Evolutionary conservation across 2,329 filamentous ascomycete genomes (phyloP), one percentile per base, ranked within the genome.

Genomic region (Metarhizium album): DNA sequence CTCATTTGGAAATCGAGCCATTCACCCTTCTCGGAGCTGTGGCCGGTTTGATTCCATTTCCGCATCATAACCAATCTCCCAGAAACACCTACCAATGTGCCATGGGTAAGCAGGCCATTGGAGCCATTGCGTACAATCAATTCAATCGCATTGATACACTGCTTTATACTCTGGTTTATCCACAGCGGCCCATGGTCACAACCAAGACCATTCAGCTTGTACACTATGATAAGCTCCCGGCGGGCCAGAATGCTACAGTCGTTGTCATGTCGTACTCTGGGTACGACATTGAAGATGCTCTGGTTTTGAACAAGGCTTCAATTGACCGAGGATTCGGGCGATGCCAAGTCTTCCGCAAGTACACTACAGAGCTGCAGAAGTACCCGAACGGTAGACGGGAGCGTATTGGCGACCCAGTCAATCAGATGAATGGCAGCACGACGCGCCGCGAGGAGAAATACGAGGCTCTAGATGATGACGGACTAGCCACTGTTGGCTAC

Each of bases 21-120:
- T 98, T 98, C 64, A 98, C 93, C 1, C 85, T 98, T 47, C 79
- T 98, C 14, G 93, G 93, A 24, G 93, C 93, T 45, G 93, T 98
- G 24, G 93, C 93, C 38, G 93, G 93, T 42, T 75, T 98, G 37
- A 98, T 98, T 65, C 93, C 93, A 4, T 98, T 97, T 63, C 93
- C 93, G 8, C 93, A 98, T 67, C 93, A 98, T 74, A 98, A 98
- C 69, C 93, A 98, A 67, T 98, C 94, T 16, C 93, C 93, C 9
- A 80, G 93, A 76, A 98, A 98, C 66, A 98, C 93, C 0, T 98
- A 98, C 64, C 91, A 97, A 75, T 96, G 91, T 71, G 93, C 93
- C 70, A 98, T 98, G 93, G 93, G 93, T 79, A 98, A 98, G 72
- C 93, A 98, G 86, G 93, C 93, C 38, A 97, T 98, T 65, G 93